Evolutionary conservation across 192 early-diverging fungal genomes (phyloP), one percentile per base, ranked within the genome.

Genomic region (Pilobolus umbonatus): DNA sequence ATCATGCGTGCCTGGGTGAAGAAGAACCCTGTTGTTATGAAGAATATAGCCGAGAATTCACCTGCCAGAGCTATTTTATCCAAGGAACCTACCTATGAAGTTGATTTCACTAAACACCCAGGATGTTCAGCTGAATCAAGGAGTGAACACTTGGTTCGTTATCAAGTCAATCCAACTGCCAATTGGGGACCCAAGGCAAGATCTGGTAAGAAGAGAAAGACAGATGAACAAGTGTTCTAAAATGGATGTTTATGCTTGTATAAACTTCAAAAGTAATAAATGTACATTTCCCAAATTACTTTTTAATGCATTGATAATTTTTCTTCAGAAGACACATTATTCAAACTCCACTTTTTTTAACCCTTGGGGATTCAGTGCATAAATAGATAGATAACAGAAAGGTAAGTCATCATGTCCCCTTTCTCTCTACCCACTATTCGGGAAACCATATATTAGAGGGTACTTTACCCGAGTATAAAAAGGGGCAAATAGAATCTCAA

Each of bases 151-250:
- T 80, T 98, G 6, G 92, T 96, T 24, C 83, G 98, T 55, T 97
- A 88, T 72, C 96, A 98, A 67, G 73, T 88, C 55, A 99, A 99
- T 63, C 98, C 98, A n/a, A 84, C 85, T 21, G 86, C 87, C 56
- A 83, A 90, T 72, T 99, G 98, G 98, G 98, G 98, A 0, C 98
- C 98, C 36, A 96, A 95, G 69, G 91, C 88, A 24, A 75, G 90
- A 55, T 76, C 81, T 21, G 75, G 73, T 32, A 73, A 73, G 44
- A 65, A 57, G 48, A 74, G 75, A 63, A 80, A 77, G 47, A 28
- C 53, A 9, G 40, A 24, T 54, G 60, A 61, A 34, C 22, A 54
- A 26, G 52, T 17, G 19, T 46, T 46, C 15, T 17, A 54, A 32
- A 17, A 53, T 38, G 47, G 26, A n/a, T n/a, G n/a, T n/a, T n/a